Base-by-base conservation (phyloP, 192 early-diverging fungal species). In the Phycomyces blakesleeanus region DNA sequence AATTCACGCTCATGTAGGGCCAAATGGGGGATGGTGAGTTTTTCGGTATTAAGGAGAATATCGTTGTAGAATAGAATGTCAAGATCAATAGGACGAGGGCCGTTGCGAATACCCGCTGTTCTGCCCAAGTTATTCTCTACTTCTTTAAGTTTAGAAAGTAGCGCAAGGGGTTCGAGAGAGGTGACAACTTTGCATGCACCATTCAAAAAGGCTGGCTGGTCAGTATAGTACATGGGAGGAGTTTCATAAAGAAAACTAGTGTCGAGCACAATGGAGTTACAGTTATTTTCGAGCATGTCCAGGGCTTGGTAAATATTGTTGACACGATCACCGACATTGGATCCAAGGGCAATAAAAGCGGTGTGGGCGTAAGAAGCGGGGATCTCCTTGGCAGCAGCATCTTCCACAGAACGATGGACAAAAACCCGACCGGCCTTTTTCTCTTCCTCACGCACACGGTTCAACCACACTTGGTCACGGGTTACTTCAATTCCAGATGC, bases 191-290 rank as follows among this genome's bases (percentile, higher is more conserved):
- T 91, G 69, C 84, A 88, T 0, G 86, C 93, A 4, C 83, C 93
- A 61, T 99, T 99, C 55, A 99, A 64, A 71, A 98, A 99, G 40
- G 75, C 67, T 3, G 93, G 88, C 69, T 99, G 97, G 39, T 99
- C 93, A 14, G 83, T 80, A 16, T 87, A 82, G 72, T 99, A 98
- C 97, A 99, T 99, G 29, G 97, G 93, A 10, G 87, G 80, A 0
- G 96, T 96, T 69, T 97, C 93, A 75, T 99, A 99, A 26, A 99
- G 76, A 74, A 94, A 99, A 25, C 92, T 94, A 10, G 97, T 97
- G 64, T 98, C 93, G 12, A 88, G 69, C 0, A 98, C 68, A 22
- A 70, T 64, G 49, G 75, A 76, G 18, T 57, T 40, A 18, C 64
- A 74, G 22, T 73, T 51, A 6, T 61, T 53, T 60, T 85, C 79